These are phyloP conservation scores for Nicotiana noctiflora DNA, from an alignment of 257 asterid species.

Conservation along the genomic window DNA sequence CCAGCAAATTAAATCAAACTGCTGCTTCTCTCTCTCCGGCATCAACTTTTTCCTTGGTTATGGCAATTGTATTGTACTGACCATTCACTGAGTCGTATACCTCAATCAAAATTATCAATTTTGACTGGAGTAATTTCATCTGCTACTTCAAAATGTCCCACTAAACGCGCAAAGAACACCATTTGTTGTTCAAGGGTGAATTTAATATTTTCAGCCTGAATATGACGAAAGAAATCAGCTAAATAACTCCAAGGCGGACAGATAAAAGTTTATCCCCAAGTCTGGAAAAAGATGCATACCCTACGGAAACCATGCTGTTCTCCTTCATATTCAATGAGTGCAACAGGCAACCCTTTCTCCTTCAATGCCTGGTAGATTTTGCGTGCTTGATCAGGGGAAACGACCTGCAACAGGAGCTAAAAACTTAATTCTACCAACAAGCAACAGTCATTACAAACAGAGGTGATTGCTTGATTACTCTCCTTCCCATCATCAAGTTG, in stretches of 20 bases:
- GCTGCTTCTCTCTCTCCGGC: background rate
- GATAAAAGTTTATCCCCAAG: background rate
- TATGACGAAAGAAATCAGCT: background rate
- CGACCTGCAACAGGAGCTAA: slow-evolving; percentile 44
- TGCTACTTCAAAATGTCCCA: slow-evolving; percentile 60
- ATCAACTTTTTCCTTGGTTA: background rate
- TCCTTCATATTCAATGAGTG: slow-evolving; percentile 83
- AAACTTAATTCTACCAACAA: slow-evolving; percentile 3
- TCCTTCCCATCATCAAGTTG: background rate
- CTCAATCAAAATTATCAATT: slow-evolving; percentile 66
- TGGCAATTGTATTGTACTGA: background rate
- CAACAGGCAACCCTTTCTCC: slow-evolving; percentile 82
- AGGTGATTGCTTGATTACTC: slow-evolving; percentile 1
- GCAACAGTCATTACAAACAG: background rate
- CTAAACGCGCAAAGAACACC: slow-evolving; percentile 85
- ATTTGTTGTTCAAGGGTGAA: slow-evolving; percentile 90
- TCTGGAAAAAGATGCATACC: slow-evolving; percentile 27
- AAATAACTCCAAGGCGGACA: background rate
- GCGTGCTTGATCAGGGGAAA: slow-evolving; percentile 83
- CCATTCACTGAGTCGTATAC: background rate
- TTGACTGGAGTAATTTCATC: slow-evolving; percentile 69
- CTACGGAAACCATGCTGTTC: slow-evolving; percentile 94
- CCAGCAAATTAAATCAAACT: background rate
- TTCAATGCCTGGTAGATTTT: slow-evolving; percentile 77
- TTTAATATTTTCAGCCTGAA: slow-evolving; percentile 87